Evolutionary conservation across 1,139 yeast genomes (phyloP).

Genomic region (Williopsis jadinii): DNA sequence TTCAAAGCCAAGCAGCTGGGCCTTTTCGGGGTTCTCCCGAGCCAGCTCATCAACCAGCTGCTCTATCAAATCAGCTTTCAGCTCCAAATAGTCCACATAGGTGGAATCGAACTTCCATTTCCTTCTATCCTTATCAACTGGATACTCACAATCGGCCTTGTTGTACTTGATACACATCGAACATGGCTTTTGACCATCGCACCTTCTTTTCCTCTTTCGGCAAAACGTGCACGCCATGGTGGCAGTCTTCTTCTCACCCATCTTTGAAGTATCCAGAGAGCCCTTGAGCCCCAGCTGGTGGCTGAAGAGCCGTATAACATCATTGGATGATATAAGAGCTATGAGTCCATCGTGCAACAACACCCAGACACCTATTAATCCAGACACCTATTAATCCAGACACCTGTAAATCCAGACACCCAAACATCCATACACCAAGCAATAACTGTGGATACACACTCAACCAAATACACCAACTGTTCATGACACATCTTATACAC

Average conservation of each 20-base stretch:
- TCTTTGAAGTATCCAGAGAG: neutral
- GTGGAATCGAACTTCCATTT: constrained; percentile 25
- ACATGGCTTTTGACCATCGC: constrained; percentile 5
- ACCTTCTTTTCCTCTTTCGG: constrained; percentile 2
- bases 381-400: too few species aligned
- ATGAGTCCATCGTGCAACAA: too few species aligned
- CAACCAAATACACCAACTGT: too few species aligned
- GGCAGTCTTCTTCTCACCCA: neutral
- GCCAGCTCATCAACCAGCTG: constrained; percentile 19
- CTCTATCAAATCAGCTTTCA: constrained; percentile 16
- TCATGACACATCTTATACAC: too few species aligned
- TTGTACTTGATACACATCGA: constrained; percentile 3
- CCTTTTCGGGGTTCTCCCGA: constrained; percentile 15
- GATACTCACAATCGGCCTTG: constrained; percentile 2
- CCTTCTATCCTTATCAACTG: constrained; percentile 19
- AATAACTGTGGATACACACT: too few species aligned
- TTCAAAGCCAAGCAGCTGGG: constrained; percentile 4
- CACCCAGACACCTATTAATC: too few species aligned
- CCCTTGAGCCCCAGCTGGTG: too few species aligned
- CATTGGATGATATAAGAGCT: too few species aligned
- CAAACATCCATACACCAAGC: too few species aligned
- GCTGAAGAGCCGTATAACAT: too few species aligned
- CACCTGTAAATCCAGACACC: too few species aligned
- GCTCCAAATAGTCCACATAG: constrained; percentile 23
- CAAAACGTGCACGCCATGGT: constrained; percentile 4